A percentile compares a stretch with the other conserved stretches of the same genome.
Evolutionary conservation across 139 green algal genomes (phyloP).

Genomic region (Eudorina sp.): DNA sequence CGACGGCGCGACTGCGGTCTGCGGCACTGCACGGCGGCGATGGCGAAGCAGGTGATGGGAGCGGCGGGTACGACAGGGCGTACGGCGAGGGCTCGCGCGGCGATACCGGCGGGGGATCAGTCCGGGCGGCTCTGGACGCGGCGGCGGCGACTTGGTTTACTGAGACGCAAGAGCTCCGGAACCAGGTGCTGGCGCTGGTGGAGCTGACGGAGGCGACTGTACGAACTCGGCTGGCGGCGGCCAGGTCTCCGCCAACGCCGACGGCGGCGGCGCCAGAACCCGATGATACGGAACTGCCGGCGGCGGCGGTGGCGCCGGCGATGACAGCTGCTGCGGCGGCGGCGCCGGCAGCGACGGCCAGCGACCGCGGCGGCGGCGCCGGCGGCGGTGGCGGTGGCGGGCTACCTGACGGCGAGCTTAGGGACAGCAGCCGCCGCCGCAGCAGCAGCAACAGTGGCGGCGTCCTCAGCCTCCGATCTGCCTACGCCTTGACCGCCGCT

Average conservation of each 20-base stretch:
- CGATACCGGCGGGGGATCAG: neutral
- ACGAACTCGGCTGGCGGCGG: neutral
- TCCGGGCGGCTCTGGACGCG: neutral
- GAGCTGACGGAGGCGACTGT: neutral
- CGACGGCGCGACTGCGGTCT: neutral
- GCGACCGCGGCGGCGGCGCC: neutral
- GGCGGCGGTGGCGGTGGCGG: neutral
- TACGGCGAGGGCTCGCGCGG: neutral
- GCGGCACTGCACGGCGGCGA: neutral
- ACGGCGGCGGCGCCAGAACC: neutral
- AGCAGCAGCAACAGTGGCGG: neutral
- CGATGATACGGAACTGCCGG: neutral
- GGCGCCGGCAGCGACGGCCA: neutral
- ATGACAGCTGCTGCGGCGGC: too few species aligned
- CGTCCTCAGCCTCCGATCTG: conserved; percentile 1
- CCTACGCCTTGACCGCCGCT: conserved; percentile 4
- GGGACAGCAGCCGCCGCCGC: neutral
- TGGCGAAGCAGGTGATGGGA: neutral
- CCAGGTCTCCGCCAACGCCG: neutral
- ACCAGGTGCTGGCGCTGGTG: neutral
- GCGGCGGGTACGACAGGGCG: neutral
- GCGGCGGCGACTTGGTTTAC: neutral
- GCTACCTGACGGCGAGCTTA: neutral
- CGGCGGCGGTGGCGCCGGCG: neutral
- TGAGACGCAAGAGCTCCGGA: neutral